phyloP scores from a whole-genome alignment of 306 rosid genomes.

The Vigna mungo region DNA sequence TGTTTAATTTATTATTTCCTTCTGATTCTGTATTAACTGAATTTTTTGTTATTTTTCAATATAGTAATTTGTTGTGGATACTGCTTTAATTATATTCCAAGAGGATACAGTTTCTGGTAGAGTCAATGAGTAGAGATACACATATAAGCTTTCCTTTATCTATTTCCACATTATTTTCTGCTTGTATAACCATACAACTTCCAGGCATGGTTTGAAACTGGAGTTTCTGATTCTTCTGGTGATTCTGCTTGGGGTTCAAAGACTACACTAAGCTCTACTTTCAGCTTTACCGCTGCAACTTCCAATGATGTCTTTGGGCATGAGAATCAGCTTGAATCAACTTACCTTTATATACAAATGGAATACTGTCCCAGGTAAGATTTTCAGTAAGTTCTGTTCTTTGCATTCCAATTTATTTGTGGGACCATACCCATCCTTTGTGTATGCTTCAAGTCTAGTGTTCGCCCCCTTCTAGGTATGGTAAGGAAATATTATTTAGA shows the following conservation, averaged over 20 bases:
- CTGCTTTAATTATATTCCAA: conserved; percentile 31
- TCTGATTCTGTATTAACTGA: conserved; percentile 26
- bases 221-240: conserved; percentile 65
- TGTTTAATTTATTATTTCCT: conserved; percentile 18
- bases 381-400: conserved; percentile 42
- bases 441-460: neutral
- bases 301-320: conserved; percentile 61
- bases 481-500: neutral
- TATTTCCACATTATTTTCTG: conserved; percentile 31
- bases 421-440: conserved; percentile 16
- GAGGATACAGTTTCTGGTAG: conserved; percentile 27
- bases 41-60: conserved; percentile 24
- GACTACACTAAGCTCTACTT: conserved; percentile 73
- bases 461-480: neutral
- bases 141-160: conserved; percentile 32
- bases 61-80: conserved; percentile 28
- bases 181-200: conserved; percentile 47
- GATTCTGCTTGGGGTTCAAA: conserved; percentile 70
- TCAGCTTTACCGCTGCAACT: conserved; percentile 61
- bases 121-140: conserved; percentile 32
- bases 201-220: conserved; percentile 99
- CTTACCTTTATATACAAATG: conserved; percentile 96
- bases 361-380: conserved; percentile 91
- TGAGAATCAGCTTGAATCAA: conserved; percentile 82
- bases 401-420: conserved; percentile 25